These are phyloP conservation scores for Podospora australis DNA, from an alignment of 495 filamentous ascomycete genomes.

Conservation along the genomic window DNA sequence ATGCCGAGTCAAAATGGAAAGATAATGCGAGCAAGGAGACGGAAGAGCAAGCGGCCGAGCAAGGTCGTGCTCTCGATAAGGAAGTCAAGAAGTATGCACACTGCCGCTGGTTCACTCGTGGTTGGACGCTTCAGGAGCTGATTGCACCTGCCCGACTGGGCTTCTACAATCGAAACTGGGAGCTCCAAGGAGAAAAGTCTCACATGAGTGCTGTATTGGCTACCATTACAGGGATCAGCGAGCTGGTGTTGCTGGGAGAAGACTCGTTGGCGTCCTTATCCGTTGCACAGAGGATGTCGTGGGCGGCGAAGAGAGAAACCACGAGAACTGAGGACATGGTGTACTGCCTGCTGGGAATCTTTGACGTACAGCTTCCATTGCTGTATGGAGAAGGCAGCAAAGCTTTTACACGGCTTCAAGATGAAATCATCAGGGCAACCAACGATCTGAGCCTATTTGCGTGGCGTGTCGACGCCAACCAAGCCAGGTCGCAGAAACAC, in stretches of 20 bases:
- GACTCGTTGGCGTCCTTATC: background rate
- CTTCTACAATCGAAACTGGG: constrained; percentile 1
- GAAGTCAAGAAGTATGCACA: no score
- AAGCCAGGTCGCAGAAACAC: background rate
- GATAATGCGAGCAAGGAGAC: no score
- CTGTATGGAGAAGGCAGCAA: constrained; percentile 37
- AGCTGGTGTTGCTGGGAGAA: background rate
- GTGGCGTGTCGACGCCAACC: background rate
- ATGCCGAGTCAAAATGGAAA: no score
- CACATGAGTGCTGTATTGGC: background rate
- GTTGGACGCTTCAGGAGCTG: constrained; percentile 10
- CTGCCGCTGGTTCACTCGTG: constrained; percentile 9
- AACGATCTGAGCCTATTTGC: background rate
- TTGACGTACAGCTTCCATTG: constrained; percentile 36
- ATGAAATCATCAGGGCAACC: background rate
- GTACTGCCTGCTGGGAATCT: constrained; percentile 38
- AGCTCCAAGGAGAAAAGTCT: background rate
- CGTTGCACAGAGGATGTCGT: constrained; percentile 26
- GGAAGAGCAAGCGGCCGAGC: no score
- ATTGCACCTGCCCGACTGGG: background rate
- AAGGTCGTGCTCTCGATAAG: no score
- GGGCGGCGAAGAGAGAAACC: constrained; percentile 25
- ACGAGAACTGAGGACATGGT: constrained; percentile 32
- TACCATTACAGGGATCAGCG: background rate
- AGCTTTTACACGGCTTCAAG: background rate